A percentile compares a stretch with the other conserved stretches of the same genome.
These are phyloP conservation scores for Schizochytrium sp. DNA, from an alignment of 108 stramenopile species.

Conservation along the genomic window DNA sequence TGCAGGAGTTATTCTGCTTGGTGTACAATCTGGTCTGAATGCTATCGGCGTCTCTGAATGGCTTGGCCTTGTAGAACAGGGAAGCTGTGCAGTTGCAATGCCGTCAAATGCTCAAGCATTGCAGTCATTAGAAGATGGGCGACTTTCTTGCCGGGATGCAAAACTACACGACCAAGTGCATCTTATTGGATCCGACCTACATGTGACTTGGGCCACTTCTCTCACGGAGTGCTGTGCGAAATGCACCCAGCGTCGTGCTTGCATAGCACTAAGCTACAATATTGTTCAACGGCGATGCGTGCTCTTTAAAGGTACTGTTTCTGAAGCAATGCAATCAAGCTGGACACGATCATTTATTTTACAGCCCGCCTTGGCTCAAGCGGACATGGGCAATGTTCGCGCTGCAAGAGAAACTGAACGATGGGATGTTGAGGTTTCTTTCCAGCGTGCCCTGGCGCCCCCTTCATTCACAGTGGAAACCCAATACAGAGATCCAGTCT, in stretches of 20 bases:
- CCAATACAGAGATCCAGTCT: not conserved
- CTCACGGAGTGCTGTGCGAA: not conserved
- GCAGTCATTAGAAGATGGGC: not conserved
- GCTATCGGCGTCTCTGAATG: not conserved
- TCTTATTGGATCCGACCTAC: not conserved
- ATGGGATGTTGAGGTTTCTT: not conserved
- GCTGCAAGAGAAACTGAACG: not conserved
- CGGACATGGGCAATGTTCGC: not conserved
- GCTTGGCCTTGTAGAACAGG: constrained; percentile 33
- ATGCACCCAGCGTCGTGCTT: not conserved
- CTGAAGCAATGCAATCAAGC: constrained; percentile 4
- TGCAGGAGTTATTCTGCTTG: not conserved
- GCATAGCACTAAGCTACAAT: not conserved
- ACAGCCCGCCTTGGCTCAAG: not conserved
- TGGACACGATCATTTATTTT: constrained; percentile 8
- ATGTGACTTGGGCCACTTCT: not conserved
- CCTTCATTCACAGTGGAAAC: not conserved
- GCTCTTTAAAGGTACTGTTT: not conserved
- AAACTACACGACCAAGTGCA: not conserved
- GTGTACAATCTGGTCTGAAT: not conserved
- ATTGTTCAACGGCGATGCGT: not conserved
- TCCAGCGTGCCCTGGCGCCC: not conserved
- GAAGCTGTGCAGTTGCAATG: not conserved
- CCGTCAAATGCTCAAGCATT: not conserved
- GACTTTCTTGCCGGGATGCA: constrained; percentile 24